Conservation (phyloP, 2,329 filamentous ascomycete species). For the Didymella exigua region DNA sequence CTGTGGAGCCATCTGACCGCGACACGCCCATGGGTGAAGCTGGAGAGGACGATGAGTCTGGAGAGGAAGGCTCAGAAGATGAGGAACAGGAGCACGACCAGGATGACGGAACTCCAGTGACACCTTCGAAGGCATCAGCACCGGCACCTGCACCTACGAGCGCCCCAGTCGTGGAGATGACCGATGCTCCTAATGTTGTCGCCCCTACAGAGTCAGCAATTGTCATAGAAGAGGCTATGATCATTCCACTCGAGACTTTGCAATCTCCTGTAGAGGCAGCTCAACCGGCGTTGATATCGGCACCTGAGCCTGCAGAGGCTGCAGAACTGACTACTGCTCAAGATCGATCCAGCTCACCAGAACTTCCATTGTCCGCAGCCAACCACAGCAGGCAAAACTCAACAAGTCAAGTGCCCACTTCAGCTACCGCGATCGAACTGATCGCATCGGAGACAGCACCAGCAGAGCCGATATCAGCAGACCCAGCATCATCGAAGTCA, state of each 20-base stretch:
- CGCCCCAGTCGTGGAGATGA: constrained; percentile 20
- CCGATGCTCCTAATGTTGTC: constrained; percentile 10
- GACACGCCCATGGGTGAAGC: constrained; percentile 53
- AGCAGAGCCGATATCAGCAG: not conserved
- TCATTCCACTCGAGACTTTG: constrained; percentile 13
- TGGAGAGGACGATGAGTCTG: constrained; percentile 54
- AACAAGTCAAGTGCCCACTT: constrained; percentile 32
- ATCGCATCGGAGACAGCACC: not conserved
- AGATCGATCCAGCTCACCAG: constrained; percentile 51
- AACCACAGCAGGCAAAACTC: constrained; percentile 50
- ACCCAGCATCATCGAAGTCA: not conserved
- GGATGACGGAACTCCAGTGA: constrained; percentile 54
- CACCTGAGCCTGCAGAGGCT: constrained; percentile 4
- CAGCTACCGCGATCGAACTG: constrained; percentile 15
- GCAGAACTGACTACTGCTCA: constrained; percentile 16
- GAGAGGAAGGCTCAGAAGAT: constrained; percentile 52
- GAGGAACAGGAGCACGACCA: constrained; percentile 56
- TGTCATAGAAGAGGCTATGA: constrained; percentile 7
- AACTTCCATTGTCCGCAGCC: constrained; percentile 48
- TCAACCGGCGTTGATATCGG: not conserved
- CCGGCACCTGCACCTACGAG: constrained; percentile 25
- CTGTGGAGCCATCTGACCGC: constrained; percentile 43
- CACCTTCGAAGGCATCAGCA: constrained; percentile 34
- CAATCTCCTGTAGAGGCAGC: constrained; percentile 9
- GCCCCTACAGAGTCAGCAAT: constrained; percentile 6